These are phyloP conservation scores for Phialocephala sp. DNA, from an alignment of 2,329 filamentous ascomycete species.

Conservation along the genomic window DNA sequence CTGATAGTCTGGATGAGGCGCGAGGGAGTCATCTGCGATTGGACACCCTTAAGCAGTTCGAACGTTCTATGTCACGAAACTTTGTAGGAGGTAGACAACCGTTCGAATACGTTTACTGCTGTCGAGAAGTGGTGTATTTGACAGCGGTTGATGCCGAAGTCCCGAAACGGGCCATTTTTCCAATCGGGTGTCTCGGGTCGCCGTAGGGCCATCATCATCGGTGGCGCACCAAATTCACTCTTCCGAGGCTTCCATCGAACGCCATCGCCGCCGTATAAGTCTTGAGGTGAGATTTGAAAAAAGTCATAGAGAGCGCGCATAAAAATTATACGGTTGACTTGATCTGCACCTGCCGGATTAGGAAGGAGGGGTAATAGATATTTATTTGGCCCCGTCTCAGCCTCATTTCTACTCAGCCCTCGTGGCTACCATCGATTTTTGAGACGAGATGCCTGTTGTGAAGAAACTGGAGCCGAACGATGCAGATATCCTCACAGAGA, in stretches of 20 bases:
- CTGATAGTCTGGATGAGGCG: not conserved
- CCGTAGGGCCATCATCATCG: not conserved
- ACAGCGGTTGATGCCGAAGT: not conserved
- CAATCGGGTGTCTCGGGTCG: not conserved
- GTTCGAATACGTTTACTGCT: not conserved
- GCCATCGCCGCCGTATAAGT: not conserved
- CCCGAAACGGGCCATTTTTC: not conserved
- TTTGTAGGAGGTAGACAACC: too few species aligned
- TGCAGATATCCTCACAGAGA: not conserved
- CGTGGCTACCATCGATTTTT: not conserved
- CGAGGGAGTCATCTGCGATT: not conserved
- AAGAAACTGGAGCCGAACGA: not conserved
- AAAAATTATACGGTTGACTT: not conserved
- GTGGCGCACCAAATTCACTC: not conserved
- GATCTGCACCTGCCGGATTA: not conserved
- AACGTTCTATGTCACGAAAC: not conserved
- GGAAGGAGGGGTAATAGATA: not conserved
- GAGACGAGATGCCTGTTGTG: constrained; percentile 4
- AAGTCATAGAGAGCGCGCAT: not conserved
- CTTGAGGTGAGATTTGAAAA: too few species aligned
- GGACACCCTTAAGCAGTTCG: not conserved
- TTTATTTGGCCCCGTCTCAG: not conserved
- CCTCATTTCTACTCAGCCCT: not conserved
- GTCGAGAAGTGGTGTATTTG: not conserved
- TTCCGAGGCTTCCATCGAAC: not conserved